These are phyloP conservation scores for Sarcodon sp. DNA, from an alignment of 768 basidiomycete genomes.

Conservation along the genomic window DNA sequence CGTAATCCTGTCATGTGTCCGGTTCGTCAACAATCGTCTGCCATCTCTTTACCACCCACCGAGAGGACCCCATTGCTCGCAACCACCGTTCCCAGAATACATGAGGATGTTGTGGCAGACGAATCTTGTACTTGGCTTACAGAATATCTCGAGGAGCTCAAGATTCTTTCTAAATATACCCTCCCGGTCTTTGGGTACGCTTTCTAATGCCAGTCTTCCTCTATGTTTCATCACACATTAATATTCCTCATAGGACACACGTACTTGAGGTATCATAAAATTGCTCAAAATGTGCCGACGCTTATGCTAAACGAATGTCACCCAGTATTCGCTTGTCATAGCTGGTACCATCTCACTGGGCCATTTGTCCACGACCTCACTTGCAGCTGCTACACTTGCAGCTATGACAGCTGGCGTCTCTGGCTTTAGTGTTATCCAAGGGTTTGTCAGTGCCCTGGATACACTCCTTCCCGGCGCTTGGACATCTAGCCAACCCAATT, in stretches of 20 bases:
- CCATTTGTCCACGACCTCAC: constrained; percentile 79
- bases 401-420: constrained; percentile 43
- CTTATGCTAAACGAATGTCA: not conserved
- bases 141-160: constrained; percentile 42
- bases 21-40: no score
- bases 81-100: constrained; percentile 37
- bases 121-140: constrained; percentile 14
- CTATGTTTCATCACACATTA: not conserved
- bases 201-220: not conserved
- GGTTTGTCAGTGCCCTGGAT: constrained; percentile 77
- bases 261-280: constrained; percentile 36
- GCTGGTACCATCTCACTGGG: constrained; percentile 82
- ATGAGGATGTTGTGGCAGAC: constrained; percentile 30
- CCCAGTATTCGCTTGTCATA: constrained; percentile 61
- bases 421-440: constrained; percentile 71
- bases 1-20: no score
- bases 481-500: constrained; percentile 75
- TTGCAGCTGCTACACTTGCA: constrained; percentile 55
- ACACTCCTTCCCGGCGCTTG: constrained; percentile 91
- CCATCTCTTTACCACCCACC: not conserved
- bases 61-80: constrained; percentile 52
- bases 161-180: constrained; percentile 48
- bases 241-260: constrained; percentile 39
- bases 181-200: constrained; percentile 63
- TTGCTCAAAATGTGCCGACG: not conserved